These are phyloP conservation scores for Plasmodium falciparum DNA, from an alignment of 169 alveolate species.

Conservation along the genomic window DNA sequence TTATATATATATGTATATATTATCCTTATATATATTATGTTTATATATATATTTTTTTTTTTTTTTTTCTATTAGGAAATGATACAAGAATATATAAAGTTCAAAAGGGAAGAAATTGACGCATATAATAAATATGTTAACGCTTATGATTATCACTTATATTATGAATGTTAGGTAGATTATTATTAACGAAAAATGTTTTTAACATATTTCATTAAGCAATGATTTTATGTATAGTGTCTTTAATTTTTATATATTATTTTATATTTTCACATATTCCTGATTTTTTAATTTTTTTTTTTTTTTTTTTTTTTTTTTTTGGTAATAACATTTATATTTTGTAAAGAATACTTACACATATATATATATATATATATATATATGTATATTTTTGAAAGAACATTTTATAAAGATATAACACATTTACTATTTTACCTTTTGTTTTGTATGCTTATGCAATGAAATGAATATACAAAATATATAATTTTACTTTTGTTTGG, in stretches of 20 bases:
- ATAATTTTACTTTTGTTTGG: too few relatives aligned
- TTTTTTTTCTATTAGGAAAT: slow-evolving; percentile 54
- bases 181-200: not conserved
- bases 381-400: not conserved
- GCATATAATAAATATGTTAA: slow-evolving; percentile 21
- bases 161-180: slow-evolving; percentile 39
- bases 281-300: too few relatives aligned
- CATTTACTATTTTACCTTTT: too few relatives aligned
- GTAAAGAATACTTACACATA: not conserved
- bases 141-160: slow-evolving; percentile 43
- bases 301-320: too few relatives aligned
- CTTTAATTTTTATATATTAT: too few relatives aligned
- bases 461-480: too few relatives aligned
- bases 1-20: not conserved
- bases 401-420: too few relatives aligned
- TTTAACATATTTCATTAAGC: too few relatives aligned
- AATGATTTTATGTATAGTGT: too few relatives aligned
- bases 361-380: not conserved
- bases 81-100: slow-evolving; percentile 68
- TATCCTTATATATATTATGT: not conserved
- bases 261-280: too few relatives aligned
- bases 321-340: not conserved
- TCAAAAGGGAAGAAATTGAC: slow-evolving; percentile 55
- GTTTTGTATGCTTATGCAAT: too few relatives aligned
- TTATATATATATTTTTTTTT: not conserved